Conservation (phyloP, 2,329 filamentous ascomycete genomes). For the Colletotrichum tropicale region DNA sequence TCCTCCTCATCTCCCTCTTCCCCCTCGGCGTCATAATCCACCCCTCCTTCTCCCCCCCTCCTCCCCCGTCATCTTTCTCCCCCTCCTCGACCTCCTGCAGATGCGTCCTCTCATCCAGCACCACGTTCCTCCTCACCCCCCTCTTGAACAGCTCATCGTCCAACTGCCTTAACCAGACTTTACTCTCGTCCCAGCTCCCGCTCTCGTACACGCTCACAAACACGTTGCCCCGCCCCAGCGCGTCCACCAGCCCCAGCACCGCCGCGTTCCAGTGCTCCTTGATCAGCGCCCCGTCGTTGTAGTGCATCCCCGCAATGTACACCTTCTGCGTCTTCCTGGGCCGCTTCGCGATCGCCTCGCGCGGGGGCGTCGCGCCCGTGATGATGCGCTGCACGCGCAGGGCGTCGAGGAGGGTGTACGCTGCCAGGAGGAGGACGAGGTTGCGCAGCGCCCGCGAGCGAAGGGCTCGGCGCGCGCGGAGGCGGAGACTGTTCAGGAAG, state of each 20-base stretch:
- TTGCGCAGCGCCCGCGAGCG: conserved; percentile 39
- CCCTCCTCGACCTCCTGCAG: conserved; percentile 57
- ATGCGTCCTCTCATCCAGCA: conserved; percentile 64
- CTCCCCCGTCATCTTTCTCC: conserved; percentile 41
- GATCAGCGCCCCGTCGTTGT: conserved; percentile 68
- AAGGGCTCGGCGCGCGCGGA: conserved; percentile 36
- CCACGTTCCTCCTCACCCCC: conserved; percentile 59
- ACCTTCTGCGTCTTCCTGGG: conserved; percentile 46
- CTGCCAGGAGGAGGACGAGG: conserved; percentile 34
- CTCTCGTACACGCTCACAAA: conserved; percentile 73
- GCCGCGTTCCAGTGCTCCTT: conserved; percentile 66
- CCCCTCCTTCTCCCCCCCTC: conserved; percentile 57
- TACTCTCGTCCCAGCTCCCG: conserved; percentile 72
- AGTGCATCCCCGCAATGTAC: conserved; percentile 73
- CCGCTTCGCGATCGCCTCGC: conserved; percentile 18
- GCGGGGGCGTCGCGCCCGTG: neutral
- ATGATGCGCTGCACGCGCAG: conserved; percentile 33
- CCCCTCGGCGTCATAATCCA: conserved; percentile 67
- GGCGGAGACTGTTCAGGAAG: conserved; percentile 1
- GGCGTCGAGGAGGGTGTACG: conserved; percentile 43
- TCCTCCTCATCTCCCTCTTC: conserved; percentile 63
- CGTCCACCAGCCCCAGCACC: conserved; percentile 59
- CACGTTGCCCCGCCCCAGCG: conserved; percentile 67
- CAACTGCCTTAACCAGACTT: conserved; percentile 62
- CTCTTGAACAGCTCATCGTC: conserved; percentile 56